Percentiles rank a stretch among this genome's conserved stretches.
These are phyloP conservation scores for Amaranthus cruentus DNA, from an alignment of 148 eudicot genomes.

Conservation along the genomic window DNA sequence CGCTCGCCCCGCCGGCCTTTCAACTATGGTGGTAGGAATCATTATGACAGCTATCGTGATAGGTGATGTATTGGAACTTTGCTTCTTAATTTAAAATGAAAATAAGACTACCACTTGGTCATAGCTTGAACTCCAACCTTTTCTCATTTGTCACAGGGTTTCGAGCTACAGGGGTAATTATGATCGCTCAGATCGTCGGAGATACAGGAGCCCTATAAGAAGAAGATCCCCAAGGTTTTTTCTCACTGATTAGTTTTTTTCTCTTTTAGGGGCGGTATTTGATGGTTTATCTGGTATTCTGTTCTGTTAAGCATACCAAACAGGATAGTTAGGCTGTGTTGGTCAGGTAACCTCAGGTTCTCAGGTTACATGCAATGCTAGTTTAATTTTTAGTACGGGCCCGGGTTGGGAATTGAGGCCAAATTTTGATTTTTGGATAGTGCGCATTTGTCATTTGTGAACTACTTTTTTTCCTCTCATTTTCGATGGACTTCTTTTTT, in stretches of 20 bases:
- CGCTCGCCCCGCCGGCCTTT: conserved; percentile 61
- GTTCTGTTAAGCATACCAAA: not conserved
- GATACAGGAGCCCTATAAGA: conserved; percentile 72
- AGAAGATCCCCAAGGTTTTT: conserved; percentile 81
- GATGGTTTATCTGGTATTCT: not conserved
- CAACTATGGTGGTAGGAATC: conserved; percentile 55
- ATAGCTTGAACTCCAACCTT: not conserved
- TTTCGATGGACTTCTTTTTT: not conserved
- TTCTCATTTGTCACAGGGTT: conserved; percentile 36
- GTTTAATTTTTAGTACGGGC: no score
- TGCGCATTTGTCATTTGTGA: no score
- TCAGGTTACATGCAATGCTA: no score
- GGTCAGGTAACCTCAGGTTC: no score
- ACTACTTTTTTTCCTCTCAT: not conserved
- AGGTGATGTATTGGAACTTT: conserved; percentile 41
- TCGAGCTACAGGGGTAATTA: conserved; percentile 55
- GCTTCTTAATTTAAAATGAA: not conserved
- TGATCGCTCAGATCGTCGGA: conserved; percentile 63
- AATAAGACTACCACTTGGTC: conserved; percentile 3
- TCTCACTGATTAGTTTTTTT: not conserved
- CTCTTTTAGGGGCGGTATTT: not conserved
- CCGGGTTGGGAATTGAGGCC: no score
- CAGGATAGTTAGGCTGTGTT: not conserved
- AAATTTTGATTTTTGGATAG: no score
- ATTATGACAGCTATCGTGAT: conserved; percentile 53